A percentile compares a stretch with the other conserved stretches of the same genome.
phyloP scores from a whole-genome alignment of 805 yeast genomes.

The Ogataea pilisensis region DNA sequence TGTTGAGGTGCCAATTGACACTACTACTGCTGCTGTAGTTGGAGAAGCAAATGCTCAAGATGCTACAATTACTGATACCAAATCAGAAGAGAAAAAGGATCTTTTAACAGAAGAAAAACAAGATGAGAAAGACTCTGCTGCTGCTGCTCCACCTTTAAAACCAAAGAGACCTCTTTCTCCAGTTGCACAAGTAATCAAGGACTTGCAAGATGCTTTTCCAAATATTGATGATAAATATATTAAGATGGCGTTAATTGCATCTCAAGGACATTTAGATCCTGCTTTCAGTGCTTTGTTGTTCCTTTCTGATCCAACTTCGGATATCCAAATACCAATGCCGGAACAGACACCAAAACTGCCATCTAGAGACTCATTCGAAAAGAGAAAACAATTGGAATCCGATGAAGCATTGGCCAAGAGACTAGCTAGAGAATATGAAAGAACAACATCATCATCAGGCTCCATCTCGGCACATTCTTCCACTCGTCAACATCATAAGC shows the following conservation, averaged over 20 bases:
- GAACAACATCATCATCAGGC: conserved; percentile 7
- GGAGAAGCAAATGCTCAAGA: neutral
- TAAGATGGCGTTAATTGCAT: conserved; percentile 80
- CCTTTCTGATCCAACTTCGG: conserved; percentile 66
- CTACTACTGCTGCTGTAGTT: neutral
- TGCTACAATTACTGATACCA: neutral
- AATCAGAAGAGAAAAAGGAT: conserved; percentile 1
- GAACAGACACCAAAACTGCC: conserved; percentile 32
- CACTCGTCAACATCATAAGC: conserved; percentile 2
- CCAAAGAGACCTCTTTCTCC: conserved; percentile 66
- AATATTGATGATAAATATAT: conserved; percentile 63
- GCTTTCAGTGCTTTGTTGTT: conserved; percentile 86
- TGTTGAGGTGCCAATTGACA: neutral
- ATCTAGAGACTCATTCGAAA: conserved; percentile 29
- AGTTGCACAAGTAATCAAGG: conserved; percentile 46
- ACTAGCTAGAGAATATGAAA: conserved; percentile 60
- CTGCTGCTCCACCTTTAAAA: conserved; percentile 37
- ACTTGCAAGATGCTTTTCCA: conserved; percentile 86
- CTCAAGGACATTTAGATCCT: conserved; percentile 73
- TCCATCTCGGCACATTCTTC: conserved; percentile 1
- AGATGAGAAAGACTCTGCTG: no score
- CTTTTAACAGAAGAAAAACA: no score
- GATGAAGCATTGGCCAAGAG: conserved; percentile 83
- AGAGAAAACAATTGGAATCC: conserved; percentile 26
- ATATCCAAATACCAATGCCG: conserved; percentile 46